Conservation (phyloP, 2,329 filamentous ascomycete genomes). For the Basipetospora chlamydospora region DNA sequence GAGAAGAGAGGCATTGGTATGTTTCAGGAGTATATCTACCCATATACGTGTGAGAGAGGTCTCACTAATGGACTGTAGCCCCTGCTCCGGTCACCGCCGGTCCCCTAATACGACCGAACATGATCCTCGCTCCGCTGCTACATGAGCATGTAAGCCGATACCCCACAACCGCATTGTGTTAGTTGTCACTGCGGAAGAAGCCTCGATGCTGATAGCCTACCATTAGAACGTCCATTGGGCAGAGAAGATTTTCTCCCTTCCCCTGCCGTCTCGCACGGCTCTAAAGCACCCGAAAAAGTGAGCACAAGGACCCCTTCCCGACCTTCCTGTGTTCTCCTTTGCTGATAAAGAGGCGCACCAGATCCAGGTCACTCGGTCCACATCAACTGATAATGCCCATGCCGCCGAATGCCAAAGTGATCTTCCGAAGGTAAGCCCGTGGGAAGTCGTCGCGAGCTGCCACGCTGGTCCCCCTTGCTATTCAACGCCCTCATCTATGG, state of each 20-base stretch:
- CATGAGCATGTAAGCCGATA: conserved; percentile 3
- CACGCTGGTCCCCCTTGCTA: not conserved
- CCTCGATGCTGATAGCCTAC: conserved; percentile 8
- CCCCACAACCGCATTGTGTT: too few species aligned
- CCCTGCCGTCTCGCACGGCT: conserved; percentile 33
- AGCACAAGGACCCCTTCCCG: too few species aligned
- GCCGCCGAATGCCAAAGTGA: conserved; percentile 30
- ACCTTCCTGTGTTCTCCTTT: too few species aligned
- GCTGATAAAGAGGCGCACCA: too few species aligned
- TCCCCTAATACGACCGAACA: not conserved
- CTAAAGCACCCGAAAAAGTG: conserved; percentile 26
- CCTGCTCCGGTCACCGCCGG: not conserved
- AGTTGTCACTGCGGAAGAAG: too few species aligned
- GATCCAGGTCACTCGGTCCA: conserved; percentile 32
- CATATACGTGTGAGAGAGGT: not conserved
- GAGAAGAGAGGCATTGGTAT: conserved; percentile 37
- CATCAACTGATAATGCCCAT: conserved; percentile 25
- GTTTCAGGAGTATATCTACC: conserved; percentile 10
- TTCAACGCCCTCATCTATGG: too few species aligned
- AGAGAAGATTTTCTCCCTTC: conserved; percentile 42
- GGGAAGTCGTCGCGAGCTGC: too few species aligned
- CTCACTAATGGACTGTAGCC: not conserved
- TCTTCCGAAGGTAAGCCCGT: conserved; percentile 36
- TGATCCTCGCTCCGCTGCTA: not conserved
- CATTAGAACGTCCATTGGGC: conserved; percentile 42